Conservation (phyloP, 306 rosid species). For the Glycyrrhiza uralensis region DNA sequence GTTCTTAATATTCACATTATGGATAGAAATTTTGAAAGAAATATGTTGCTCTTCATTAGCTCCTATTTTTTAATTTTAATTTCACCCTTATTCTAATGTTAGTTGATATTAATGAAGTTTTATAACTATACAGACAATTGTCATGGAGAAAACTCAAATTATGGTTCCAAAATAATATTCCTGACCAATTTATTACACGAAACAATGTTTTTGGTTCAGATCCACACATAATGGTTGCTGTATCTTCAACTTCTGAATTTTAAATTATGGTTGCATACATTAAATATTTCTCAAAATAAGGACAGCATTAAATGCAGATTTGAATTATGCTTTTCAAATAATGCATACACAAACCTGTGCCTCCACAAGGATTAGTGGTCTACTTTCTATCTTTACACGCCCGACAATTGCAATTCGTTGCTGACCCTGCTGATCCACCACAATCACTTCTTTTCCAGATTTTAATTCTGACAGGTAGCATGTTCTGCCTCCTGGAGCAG, state of each 20-base stretch:
- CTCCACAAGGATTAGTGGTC: constrained; percentile 80
- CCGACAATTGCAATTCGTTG: constrained; percentile 77
- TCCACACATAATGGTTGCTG: not conserved
- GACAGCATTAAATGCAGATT: not conserved
- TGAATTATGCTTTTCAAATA: not conserved
- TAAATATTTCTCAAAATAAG: not conserved
- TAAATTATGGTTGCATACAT: not conserved
- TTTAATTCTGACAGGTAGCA: constrained; percentile 80
- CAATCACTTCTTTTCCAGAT: constrained; percentile 82
- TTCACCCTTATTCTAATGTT: too few relatives aligned
- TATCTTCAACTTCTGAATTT: not conserved
- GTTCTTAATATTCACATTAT: not conserved
- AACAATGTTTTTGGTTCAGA: too few relatives aligned
- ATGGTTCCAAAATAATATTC: too few relatives aligned
- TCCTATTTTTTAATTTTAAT: too few relatives aligned
- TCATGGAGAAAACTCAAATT: not conserved
- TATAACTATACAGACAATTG: not conserved
- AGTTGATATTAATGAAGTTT: not conserved
- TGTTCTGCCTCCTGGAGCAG: constrained; percentile 83
- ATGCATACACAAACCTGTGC: constrained; percentile 64
- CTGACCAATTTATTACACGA: too few relatives aligned
- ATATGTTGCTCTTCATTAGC: too few relatives aligned
- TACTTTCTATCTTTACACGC: constrained; percentile 81
- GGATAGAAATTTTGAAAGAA: too few relatives aligned
- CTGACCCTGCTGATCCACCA: constrained; percentile 72